These are phyloP conservation scores for Ambispora gerdemannii DNA, from an alignment of 192 early-diverging fungal species.

Conservation along the genomic window DNA sequence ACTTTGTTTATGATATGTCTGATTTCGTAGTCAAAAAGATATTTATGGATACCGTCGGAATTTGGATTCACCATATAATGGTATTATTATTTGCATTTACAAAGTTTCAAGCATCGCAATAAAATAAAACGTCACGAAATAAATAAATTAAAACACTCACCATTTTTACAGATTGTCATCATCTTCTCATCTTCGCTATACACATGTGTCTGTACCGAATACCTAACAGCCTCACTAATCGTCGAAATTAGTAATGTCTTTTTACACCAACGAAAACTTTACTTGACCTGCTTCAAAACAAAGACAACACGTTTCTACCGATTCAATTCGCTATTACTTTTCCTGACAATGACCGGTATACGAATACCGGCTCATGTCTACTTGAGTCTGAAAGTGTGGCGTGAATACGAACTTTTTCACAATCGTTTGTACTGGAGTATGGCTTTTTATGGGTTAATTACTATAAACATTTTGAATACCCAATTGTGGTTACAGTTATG, in stretches of 20 bases:
- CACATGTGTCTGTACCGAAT: background rate
- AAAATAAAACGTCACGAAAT: too few species aligned
- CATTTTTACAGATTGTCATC: background rate
- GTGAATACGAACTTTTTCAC: too few species aligned
- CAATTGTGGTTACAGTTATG: background rate
- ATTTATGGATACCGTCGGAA: background rate
- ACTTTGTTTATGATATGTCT: background rate
- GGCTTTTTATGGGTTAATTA: background rate
- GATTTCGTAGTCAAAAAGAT: too few species aligned
- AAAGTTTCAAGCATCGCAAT: background rate
- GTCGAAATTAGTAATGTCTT: background rate
- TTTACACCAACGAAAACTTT: background rate
- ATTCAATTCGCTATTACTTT: too few species aligned
- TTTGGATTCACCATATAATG: background rate
- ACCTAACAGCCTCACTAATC: background rate
- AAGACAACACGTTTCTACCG: too few species aligned
- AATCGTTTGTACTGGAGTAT: too few species aligned
- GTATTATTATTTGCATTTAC: background rate
- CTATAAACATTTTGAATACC: background rate
- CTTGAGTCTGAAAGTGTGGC: too few species aligned
- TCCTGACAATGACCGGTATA: too few species aligned
- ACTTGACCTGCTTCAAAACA: too few species aligned
- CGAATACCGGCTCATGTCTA: too few species aligned
- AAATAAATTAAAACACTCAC: too few species aligned
- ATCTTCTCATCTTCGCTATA: background rate